phyloP scores from a whole-genome alignment of 805 yeast genomes.

The Ogataea neopini region DNA sequence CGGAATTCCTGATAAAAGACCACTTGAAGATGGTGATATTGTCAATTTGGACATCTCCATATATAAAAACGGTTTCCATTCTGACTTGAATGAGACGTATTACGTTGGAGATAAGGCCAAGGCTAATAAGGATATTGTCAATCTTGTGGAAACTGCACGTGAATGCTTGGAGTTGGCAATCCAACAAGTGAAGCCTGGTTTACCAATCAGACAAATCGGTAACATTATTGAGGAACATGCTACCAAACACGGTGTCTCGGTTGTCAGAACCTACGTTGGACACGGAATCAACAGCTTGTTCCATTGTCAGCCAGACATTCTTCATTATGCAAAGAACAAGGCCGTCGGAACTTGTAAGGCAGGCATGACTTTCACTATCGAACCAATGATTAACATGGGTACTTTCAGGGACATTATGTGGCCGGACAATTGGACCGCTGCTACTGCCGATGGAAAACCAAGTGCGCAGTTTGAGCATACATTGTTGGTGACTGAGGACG shows the following conservation, averaged over 20 bases:
- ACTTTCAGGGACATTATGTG: constrained; percentile 76
- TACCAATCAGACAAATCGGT: constrained; percentile 83
- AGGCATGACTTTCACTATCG: constrained; percentile 95
- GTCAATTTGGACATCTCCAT: constrained; percentile 87
- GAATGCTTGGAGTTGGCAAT: constrained; percentile 87
- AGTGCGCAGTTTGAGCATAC: constrained; percentile 98
- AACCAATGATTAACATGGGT: constrained; percentile 94
- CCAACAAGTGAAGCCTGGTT: constrained; percentile 84
- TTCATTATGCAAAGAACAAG: constrained; percentile 93
- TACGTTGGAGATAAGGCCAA: constrained; percentile 90
- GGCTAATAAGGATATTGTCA: constrained; percentile 76
- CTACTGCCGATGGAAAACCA: constrained; percentile 83
- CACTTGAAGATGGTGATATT: constrained; percentile 90
- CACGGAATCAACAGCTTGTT: constrained; percentile 87
- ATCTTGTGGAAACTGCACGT: constrained; percentile 88
- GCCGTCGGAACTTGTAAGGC: constrained; percentile 92
- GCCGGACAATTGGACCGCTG: constrained; percentile 98
- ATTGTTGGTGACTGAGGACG: constrained; percentile 86
- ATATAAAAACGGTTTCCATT: constrained; percentile 85
- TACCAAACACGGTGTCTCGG: constrained; percentile 71
- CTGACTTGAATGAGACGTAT: constrained; percentile 95
- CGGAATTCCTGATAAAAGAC: constrained; percentile 92
- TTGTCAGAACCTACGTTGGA: constrained; percentile 88
- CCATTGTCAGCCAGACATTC: constrained; percentile 91
- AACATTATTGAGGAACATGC: constrained; percentile 88